A percentile compares a stretch with the other conserved stretches of the same genome.
Evolutionary conservation across 140 eudicot genomes (phyloP).

Genomic region (Stevia rebaudiana): DNA sequence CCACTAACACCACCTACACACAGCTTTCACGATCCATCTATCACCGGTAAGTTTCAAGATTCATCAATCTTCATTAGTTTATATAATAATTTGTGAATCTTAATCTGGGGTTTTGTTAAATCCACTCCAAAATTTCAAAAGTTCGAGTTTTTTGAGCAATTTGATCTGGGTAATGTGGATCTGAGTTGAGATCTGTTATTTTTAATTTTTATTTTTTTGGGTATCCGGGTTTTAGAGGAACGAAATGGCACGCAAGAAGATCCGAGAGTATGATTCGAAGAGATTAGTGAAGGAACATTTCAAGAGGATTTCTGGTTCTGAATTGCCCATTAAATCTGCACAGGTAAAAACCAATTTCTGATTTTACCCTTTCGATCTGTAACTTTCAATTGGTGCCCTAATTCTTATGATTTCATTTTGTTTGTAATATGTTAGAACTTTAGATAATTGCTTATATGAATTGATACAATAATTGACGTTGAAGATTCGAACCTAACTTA

Average conservation of each 20-base stretch:
- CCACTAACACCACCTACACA: constrained; percentile 10
- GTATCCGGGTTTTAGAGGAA: constrained; percentile 20
- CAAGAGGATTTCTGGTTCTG: constrained; percentile 74
- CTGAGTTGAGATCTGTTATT: constrained; percentile 20
- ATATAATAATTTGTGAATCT: background rate
- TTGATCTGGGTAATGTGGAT: constrained; percentile 34
- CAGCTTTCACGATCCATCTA: background rate
- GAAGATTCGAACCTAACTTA: background rate
- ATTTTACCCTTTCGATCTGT: background rate
- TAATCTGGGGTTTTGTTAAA: constrained; percentile 8
- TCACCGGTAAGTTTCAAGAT: constrained; percentile 23
- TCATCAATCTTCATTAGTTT: constrained; percentile 3
- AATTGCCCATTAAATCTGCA: constrained; percentile 68
- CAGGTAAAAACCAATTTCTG: constrained; percentile 43
- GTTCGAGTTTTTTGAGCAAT: background rate
- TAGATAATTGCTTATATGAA: background rate
- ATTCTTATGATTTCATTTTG: background rate
- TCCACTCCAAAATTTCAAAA: background rate
- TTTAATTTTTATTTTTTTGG: background rate
- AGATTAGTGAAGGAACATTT: constrained; percentile 87
- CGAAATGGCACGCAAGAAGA: constrained; percentile 94
- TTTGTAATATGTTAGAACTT: background rate
- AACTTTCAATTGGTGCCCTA: constrained; percentile 16
- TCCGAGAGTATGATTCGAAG: constrained; percentile 97
- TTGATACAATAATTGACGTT: background rate